Evolutionary conservation across 352 stramenopile species (phyloP), one percentile per base, ranked within the genome.

Genomic region (Pythium chondricola): DNA sequence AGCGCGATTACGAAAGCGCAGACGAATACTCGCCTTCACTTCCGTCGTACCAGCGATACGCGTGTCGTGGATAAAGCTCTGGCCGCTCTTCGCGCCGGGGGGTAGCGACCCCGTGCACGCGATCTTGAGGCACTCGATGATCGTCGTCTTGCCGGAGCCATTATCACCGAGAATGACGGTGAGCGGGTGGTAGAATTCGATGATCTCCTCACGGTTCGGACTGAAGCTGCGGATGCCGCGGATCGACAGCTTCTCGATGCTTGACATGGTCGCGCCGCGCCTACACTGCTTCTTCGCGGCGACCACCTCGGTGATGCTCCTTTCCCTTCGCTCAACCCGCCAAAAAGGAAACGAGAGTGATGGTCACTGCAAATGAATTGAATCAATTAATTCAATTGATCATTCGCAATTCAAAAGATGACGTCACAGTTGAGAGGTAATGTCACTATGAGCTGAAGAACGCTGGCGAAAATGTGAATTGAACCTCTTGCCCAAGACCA

Each of bases 121-220:
- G 41, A 98, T 95, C 69, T 99, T 99, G 27, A 99, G 85, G 62
- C 94, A 98, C 81, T 99, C 97, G 68, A 99, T 99, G 46, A 99
- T 97, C 14, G 97, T 99, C 1, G 97, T 99, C 83, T 99, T 99
- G n/a, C 95, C 96, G 56, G 88, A 98, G 44, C 95, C 94, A 68
- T 98, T 98, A 56, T 94, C 75, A 20, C 94, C 94, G 10, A 98
- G 71, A 51, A 99, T 98, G 45, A 99, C 97, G 4, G 97, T 99
- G 24, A 99, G 77, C 22, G 97, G 97, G 68, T 98, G 97, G 65
- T 97, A 98, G 68, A 99, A 99, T 66, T 98, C 91, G 60, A 99
- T 96, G 10, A 88, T 74, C 61, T 96, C 72, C 52, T 97, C 88
- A 56, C 95, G 88, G 44, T 97, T 96, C 20, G 96, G 95, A 48